Conservation (phyloP, 2,329 filamentous ascomycete genomes). For the Fusarium irregulare region DNA sequence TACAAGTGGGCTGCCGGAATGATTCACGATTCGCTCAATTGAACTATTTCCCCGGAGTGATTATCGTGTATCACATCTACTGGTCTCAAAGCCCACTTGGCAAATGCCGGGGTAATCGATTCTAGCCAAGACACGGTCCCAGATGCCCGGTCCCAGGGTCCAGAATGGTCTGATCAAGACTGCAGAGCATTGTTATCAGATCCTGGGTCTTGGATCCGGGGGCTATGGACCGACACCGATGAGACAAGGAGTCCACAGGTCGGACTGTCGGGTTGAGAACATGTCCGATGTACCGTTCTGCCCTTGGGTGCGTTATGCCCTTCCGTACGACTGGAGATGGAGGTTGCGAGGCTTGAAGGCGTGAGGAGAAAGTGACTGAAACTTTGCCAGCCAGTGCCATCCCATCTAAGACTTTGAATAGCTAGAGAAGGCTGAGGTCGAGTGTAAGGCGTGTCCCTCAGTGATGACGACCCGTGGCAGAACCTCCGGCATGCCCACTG, state of each 20-base stretch:
- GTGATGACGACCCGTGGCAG: neutral
- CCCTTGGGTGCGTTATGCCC: accelerated
- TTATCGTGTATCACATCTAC: neutral
- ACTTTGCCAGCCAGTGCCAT: neutral
- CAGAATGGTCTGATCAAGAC: neutral
- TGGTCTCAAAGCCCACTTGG: neutral
- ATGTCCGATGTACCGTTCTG: neutral
- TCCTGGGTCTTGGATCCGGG: neutral
- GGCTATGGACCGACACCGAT: neutral
- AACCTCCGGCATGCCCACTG: accelerated
- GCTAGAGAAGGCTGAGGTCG: neutral
- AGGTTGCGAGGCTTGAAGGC: neutral
- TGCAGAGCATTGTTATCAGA: neutral
- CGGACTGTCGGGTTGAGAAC: neutral
- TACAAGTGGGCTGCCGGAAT: neutral
- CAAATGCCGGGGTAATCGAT: neutral
- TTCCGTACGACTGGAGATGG: neutral
- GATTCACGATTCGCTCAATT: neutral
- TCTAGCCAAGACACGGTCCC: neutral
- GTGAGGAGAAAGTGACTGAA: neutral
- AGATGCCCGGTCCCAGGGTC: neutral
- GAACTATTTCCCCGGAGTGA: neutral
- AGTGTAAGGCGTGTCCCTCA: neutral
- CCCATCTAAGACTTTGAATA: neutral
- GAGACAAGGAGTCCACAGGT: accelerated